A percentile compares a stretch with the other conserved stretches of the same genome.
These are phyloP conservation scores for Colletotrichum sp. DNA, from an alignment of 2,329 filamentous ascomycete genomes.

Conservation along the genomic window DNA sequence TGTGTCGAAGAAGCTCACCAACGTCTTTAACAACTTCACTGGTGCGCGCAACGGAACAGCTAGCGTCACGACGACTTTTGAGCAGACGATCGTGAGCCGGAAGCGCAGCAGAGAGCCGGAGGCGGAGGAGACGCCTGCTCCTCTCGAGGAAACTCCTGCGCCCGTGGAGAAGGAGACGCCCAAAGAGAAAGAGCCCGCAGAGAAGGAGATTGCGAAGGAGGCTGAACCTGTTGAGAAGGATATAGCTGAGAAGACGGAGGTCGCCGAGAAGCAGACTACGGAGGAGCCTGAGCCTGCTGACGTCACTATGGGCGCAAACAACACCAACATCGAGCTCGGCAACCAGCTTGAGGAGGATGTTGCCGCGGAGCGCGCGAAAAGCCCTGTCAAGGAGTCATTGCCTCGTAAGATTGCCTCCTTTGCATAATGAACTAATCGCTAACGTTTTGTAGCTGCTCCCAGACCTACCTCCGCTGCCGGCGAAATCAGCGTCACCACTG, in stretches of 20 bases:
- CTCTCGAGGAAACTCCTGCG: background rate
- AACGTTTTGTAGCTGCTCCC: background rate
- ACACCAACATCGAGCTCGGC: background rate
- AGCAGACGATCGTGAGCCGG: constrained; percentile 11
- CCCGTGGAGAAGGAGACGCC: background rate
- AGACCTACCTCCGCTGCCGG: background rate
- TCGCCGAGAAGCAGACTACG: background rate
- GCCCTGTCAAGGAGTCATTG: background rate
- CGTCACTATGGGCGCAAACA: background rate
- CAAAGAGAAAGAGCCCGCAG: background rate
- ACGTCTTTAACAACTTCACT: background rate
- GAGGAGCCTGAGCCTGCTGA: background rate
- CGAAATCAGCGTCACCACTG: constrained; percentile 12
- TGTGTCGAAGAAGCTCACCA: background rate
- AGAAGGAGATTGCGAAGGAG: background rate
- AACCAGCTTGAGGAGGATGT: constrained; percentile 1
- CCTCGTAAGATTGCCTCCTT: background rate
- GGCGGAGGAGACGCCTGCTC: background rate
- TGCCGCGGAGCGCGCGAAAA: background rate
- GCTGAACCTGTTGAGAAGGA: background rate
- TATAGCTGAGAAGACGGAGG: fast-evolving
- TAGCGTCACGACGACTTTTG: background rate
- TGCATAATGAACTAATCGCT: background rate
- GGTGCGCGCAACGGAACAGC: background rate
- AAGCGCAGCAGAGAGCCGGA: constrained; percentile 14